Evolutionary conservation across 2,329 filamentous ascomycete genomes (phyloP).

Genomic region (Graphilbum ipis-grandicollis): DNA sequence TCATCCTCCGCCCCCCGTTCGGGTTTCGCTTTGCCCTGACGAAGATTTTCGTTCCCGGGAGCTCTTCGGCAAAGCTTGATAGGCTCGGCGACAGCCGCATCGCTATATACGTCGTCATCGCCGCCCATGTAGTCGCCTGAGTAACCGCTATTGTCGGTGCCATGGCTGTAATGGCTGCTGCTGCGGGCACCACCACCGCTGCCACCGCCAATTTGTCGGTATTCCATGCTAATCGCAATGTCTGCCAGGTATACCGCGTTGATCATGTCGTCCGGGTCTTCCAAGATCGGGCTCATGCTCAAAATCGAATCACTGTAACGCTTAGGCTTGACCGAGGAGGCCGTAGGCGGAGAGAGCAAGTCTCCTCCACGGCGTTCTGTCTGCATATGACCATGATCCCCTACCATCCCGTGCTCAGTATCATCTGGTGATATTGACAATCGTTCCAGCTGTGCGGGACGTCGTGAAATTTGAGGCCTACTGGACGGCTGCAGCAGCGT

Average conservation of each 20-base stretch:
- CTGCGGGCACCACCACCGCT: too few relatives aligned
- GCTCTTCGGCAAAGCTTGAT: too few relatives aligned
- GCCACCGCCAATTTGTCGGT: neutral
- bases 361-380: neutral
- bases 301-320: constrained; percentile 3
- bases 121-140: neutral
- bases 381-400: too few relatives aligned
- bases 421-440: neutral
- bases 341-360: neutral
- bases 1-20: too few relatives aligned
- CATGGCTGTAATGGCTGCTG: neutral
- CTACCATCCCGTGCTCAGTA: too few relatives aligned
- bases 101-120: neutral
- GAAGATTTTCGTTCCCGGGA: too few relatives aligned
- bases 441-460: too few relatives aligned
- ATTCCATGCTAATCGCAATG: neutral
- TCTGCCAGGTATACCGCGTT: neutral
- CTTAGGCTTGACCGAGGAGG: neutral
- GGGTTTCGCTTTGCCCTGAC: too few relatives aligned
- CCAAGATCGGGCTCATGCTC: constrained; percentile 7
- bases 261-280: constrained; percentile 3
- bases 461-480: too few relatives aligned
- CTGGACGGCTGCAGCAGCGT: too few relatives aligned
- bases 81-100: neutral
- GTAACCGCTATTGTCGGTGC: constrained; percentile 1